Base-by-base conservation (phyloP, 2,329 filamentous ascomycete genomes). In the Fusarium sp. region DNA sequence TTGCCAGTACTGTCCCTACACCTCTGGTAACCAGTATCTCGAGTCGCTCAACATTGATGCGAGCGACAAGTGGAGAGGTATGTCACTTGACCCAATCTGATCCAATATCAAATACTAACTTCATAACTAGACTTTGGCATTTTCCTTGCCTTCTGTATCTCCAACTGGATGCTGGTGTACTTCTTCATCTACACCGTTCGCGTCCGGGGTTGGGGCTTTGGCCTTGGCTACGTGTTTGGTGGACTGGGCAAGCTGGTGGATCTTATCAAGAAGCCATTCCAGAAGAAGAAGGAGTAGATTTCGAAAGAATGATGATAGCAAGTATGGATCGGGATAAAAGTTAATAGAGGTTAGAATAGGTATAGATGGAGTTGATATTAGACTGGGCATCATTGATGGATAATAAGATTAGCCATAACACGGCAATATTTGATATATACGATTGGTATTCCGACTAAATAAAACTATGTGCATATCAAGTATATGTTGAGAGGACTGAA, bases 181-280 rank as follows among this genome's bases (percentile, higher is more conserved):
- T 93, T 94, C 82, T 94, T 95, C 79, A 90, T 94, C 66, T 95
- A 92, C 82, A 92, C 90, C 4, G 91, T 94, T 8, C 87, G 93
- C 20, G 89, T 94, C 64, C 88, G 87, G 72, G 89, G 91, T 9
- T 94, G 92, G 92, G 89, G 83, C 24, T 94, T 94, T 81, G 93
- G 92, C 0, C 86, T 94, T 67, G 89, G 89, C 10, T 69, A 59
- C 14, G 35, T 76, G 5, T 76, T 76, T 64, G 65, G 74, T 9
- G 40, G 35, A 8, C 34, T 76, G 61, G 74, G 74, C 38, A 76
- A 73, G 58, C 22, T 75, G 20, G 71, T 75, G 2, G 66, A 40
- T n/a, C 18, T 69, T 5, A 47, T 76, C n/a, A 76, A 76, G 62
- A 73, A 69, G 64, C 72, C 69, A 27, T 76, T 76, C 38, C 73